These are phyloP conservation scores for Monosporascus ibericus DNA, from an alignment of 2,329 filamentous ascomycete species.

Conservation along the genomic window DNA sequence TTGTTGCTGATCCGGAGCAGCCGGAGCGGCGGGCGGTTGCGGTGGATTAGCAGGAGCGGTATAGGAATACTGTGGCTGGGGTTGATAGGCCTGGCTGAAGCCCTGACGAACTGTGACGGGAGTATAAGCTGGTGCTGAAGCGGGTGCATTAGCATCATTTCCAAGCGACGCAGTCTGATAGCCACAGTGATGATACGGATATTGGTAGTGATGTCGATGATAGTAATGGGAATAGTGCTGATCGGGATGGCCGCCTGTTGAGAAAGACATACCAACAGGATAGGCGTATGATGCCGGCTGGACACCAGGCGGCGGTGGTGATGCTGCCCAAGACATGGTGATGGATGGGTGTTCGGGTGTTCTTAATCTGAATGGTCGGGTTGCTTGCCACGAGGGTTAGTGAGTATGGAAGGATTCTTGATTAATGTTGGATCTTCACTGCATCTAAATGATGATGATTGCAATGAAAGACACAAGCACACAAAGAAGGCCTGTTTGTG, in stretches of 20 bases:
- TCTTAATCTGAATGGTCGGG: too few relatives aligned
- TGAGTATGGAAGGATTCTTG: background rate
- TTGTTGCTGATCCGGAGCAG: slow-evolving; percentile 33
- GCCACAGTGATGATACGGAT: slow-evolving; percentile 4
- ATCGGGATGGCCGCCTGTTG: background rate
- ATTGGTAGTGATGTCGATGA: background rate
- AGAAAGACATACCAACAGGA: slow-evolving; percentile 5
- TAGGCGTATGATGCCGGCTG: slow-evolving; percentile 21
- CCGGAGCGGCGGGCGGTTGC: slow-evolving; percentile 21
- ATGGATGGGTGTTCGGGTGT: slow-evolving; percentile 3
- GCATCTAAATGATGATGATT: background rate
- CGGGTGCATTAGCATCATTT: slow-evolving; percentile 21
- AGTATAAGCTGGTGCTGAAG: slow-evolving; percentile 35
- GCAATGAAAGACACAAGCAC: background rate
- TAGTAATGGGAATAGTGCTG: slow-evolving; percentile 7
- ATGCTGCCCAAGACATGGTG: slow-evolving; percentile 24
- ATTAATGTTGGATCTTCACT: background rate
- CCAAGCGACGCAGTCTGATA: background rate
- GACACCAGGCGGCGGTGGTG: slow-evolving; percentile 20
- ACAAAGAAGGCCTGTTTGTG: background rate
- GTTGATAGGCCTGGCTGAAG: slow-evolving; percentile 25
- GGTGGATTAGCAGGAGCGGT: slow-evolving; percentile 26
- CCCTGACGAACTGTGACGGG: slow-evolving; percentile 36
- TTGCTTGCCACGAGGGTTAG: background rate
- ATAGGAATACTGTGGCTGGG: slow-evolving; percentile 25